Conservation (phyloP, 495 filamentous ascomycete species). For the Aspergillus panamensis region DNA sequence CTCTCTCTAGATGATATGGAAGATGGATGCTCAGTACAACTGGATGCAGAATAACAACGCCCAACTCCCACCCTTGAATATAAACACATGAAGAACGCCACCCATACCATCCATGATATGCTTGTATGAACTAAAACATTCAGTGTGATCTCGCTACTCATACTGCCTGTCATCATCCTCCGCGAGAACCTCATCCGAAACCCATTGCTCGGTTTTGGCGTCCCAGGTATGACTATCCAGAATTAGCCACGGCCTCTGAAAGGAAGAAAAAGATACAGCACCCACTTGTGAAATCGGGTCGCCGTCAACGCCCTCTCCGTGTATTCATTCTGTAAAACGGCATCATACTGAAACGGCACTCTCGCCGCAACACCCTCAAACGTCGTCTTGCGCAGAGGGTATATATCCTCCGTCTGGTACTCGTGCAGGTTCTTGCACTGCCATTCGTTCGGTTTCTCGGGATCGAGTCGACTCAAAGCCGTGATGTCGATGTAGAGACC, state of each 20-base stretch:
- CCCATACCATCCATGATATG: not conserved
- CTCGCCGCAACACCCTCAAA: constrained; percentile 60
- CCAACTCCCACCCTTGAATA: not conserved
- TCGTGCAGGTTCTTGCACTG: constrained; percentile 79
- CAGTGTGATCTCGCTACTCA: constrained; percentile 22
- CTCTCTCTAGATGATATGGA: too few relatives aligned
- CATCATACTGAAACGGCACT: constrained; percentile 59
- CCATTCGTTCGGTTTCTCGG: constrained; percentile 62
- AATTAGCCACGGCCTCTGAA: constrained; percentile 9
- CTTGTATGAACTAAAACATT: not conserved
- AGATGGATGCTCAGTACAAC: not conserved
- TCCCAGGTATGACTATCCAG: constrained; percentile 34
- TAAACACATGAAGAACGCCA: not conserved
- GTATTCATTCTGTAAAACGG: constrained; percentile 61
- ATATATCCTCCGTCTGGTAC: constrained; percentile 55
- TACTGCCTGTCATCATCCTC: constrained; percentile 26
- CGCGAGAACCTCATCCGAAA: constrained; percentile 25
- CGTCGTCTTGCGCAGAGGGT: constrained; percentile 51
- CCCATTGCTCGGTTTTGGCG: constrained; percentile 32
- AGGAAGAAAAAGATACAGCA: not conserved
- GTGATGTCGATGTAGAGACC: constrained; percentile 88
- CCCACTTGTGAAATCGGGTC: constrained; percentile 54
- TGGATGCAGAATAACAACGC: not conserved
- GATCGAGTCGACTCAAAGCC: constrained; percentile 67
- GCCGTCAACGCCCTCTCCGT: constrained; percentile 45